Conservation (phyloP, 2,329 filamentous ascomycete genomes). For the Chrysosporium keratinophilum region DNA sequence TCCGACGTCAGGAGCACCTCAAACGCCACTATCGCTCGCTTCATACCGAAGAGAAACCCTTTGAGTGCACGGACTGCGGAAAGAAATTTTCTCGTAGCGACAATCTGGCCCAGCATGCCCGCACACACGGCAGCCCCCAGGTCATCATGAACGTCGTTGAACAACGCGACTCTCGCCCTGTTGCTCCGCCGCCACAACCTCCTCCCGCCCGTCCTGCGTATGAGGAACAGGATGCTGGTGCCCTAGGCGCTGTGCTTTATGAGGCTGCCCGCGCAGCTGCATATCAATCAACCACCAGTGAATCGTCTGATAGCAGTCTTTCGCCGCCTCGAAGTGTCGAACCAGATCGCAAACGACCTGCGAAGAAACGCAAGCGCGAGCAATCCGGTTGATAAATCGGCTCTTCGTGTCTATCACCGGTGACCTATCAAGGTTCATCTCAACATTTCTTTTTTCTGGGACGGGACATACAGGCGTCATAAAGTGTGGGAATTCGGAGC, state of each 20-base stretch:
- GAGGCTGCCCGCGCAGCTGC: constrained; percentile 66
- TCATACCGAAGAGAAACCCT: constrained; percentile 97
- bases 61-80: constrained; percentile 92
- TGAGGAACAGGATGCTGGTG: constrained; percentile 51
- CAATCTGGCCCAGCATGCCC: constrained; percentile 90
- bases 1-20: constrained; percentile 94
- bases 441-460: background rate
- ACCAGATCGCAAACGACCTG: constrained; percentile 41
- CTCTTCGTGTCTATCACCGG: background rate
- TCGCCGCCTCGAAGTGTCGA: constrained; percentile 20
- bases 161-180: constrained; percentile 47
- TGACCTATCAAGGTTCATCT: background rate
- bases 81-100: constrained; percentile 99
- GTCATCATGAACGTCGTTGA: constrained; percentile 86
- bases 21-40: constrained; percentile 98
- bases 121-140: constrained; percentile 82
- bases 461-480: constrained; percentile 6
- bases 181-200: constrained; percentile 28
- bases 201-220: constrained; percentile 23
- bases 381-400: constrained; percentile 7
- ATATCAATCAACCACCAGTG: constrained; percentile 44
- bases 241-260: constrained; percentile 68
- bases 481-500: constrained; percentile 1
- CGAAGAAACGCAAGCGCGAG: constrained; percentile 71
- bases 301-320: constrained; percentile 32